Evolutionary conservation across 495 filamentous ascomycete genomes (phyloP).

Genomic region (Talaromyces proteolyticus): DNA sequence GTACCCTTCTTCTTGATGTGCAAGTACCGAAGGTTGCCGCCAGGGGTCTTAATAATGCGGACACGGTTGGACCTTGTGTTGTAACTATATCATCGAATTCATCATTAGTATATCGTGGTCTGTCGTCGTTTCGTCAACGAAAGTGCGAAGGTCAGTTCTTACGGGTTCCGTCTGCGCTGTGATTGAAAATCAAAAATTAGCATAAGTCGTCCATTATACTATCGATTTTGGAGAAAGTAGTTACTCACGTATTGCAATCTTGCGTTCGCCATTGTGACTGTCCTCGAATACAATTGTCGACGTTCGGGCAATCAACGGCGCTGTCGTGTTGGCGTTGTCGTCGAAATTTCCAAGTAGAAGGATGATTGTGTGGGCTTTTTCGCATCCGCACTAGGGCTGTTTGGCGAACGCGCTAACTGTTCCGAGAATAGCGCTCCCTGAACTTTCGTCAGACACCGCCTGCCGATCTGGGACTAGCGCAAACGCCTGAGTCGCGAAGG

Average conservation of each 20-base stretch:
- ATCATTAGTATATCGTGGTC: conserved; percentile 9
- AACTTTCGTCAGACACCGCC: conserved; percentile 2
- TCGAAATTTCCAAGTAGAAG: conserved; percentile 33
- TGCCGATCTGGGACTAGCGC: conserved; percentile 21
- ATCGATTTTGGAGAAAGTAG: conserved; percentile 14
- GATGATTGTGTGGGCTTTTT: conserved; percentile 47
- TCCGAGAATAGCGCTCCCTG: conserved; percentile 2
- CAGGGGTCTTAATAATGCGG: conserved; percentile 92
- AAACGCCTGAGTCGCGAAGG: conserved; percentile 27
- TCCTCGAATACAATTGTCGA: conserved; percentile 33
- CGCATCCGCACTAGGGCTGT: conserved; percentile 37
- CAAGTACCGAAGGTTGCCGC: conserved; percentile 87
- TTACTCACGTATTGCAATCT: conserved; percentile 70
- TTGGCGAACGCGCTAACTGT: conserved; percentile 40
- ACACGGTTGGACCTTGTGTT: conserved; percentile 97
- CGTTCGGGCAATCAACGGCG: conserved; percentile 41
- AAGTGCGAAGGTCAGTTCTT: conserved; percentile 37
- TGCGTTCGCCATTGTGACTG: conserved; percentile 59
- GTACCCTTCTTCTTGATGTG: conserved; percentile 99
- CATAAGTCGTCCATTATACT: not conserved
- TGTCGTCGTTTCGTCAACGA: conserved; percentile 8
- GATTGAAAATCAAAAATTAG: conserved; percentile 4
- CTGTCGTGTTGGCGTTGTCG: conserved; percentile 54
- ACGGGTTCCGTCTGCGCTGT: conserved; percentile 86
- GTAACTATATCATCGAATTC: conserved; percentile 53